Conservation (phyloP, 768 basidiomycete genomes). For the Clathrus columnatus region DNA sequence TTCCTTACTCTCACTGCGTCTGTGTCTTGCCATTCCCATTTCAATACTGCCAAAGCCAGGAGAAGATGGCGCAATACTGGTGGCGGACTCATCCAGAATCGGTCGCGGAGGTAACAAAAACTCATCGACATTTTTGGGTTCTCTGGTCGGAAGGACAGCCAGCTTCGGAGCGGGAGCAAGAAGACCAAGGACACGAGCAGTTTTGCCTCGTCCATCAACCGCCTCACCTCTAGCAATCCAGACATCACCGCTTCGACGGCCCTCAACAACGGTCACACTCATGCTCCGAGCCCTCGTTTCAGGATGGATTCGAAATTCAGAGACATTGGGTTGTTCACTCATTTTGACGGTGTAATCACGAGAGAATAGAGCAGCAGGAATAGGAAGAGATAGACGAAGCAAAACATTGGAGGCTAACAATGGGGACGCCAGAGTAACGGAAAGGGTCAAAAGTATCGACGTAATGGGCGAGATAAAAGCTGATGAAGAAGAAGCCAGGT, state of each 20-base stretch:
- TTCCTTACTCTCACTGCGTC: constrained; percentile 40
- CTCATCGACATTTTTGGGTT: constrained; percentile 32
- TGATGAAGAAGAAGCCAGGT: constrained; percentile 31
- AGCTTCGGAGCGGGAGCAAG: constrained; percentile 57
- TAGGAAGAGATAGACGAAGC: constrained; percentile 53
- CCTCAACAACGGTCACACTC: constrained; percentile 51
- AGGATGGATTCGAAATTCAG: constrained; percentile 10
- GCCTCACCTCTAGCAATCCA: constrained; percentile 71
- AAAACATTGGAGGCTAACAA: constrained; percentile 54
- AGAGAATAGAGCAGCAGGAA: constrained; percentile 53
- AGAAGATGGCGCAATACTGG: constrained; percentile 37
- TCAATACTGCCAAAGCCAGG: constrained; percentile 50
- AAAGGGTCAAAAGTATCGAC: constrained; percentile 48
- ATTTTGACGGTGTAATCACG: not conserved
- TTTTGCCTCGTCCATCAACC: constrained; percentile 52
- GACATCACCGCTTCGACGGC: constrained; percentile 63
- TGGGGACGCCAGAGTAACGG: constrained; percentile 61
- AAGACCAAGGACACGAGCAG: constrained; percentile 55
- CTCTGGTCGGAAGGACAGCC: constrained; percentile 48
- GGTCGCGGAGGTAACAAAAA: constrained; percentile 52
- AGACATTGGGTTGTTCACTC: not conserved
- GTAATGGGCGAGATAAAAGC: constrained; percentile 30
- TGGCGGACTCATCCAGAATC: constrained; percentile 42
- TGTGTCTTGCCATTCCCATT: constrained; percentile 33
- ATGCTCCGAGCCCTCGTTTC: constrained; percentile 3